phyloP scores from a whole-genome alignment of 805 yeast genomes.

The Brettanomyces nanus region DNA sequence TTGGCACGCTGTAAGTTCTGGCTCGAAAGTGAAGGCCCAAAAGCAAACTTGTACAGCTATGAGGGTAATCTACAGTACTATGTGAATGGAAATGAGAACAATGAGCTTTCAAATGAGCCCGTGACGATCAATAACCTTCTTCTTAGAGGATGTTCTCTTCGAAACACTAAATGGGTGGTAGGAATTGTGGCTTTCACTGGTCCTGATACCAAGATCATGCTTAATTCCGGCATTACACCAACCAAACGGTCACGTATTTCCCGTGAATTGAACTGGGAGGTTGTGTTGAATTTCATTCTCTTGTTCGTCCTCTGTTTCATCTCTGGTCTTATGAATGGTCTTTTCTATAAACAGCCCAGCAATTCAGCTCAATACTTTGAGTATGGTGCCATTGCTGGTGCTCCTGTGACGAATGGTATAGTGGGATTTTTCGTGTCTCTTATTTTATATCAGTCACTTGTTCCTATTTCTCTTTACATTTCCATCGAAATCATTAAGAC shows the following conservation, averaged over 20 bases:
- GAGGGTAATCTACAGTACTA: conserved; percentile 58
- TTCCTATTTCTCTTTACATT: conserved; percentile 76
- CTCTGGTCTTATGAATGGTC: conserved; percentile 65
- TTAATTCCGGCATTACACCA: conserved; percentile 74
- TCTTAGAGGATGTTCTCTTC: conserved; percentile 66
- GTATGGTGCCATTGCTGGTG: conserved; percentile 58
- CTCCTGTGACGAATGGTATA: conserved; percentile 60
- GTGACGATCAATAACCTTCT: conserved; percentile 61
- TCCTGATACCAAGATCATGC: conserved; percentile 71
- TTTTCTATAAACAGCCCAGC: conserved; percentile 39
- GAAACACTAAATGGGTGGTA: conserved; percentile 79
- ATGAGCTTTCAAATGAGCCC: conserved; percentile 45
- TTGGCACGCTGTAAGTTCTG: conserved; percentile 47
- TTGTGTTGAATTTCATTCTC: conserved; percentile 54
- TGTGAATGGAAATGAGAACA: conserved; percentile 29
- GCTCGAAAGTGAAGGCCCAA: conserved; percentile 82
- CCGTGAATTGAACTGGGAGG: conserved; percentile 63
- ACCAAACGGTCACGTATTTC: conserved; percentile 69
- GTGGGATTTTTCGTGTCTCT: conserved; percentile 69
- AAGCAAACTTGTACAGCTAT: conserved; percentile 66
- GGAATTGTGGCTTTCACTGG: conserved; percentile 76
- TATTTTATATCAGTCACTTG: conserved; percentile 69
- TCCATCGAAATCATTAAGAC: conserved; percentile 79
- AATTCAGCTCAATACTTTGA: conserved; percentile 60
- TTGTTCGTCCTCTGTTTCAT: conserved; percentile 61